phyloP scores from a whole-genome alignment of 164 flowering plant species.

The Vitis riparia region DNA sequence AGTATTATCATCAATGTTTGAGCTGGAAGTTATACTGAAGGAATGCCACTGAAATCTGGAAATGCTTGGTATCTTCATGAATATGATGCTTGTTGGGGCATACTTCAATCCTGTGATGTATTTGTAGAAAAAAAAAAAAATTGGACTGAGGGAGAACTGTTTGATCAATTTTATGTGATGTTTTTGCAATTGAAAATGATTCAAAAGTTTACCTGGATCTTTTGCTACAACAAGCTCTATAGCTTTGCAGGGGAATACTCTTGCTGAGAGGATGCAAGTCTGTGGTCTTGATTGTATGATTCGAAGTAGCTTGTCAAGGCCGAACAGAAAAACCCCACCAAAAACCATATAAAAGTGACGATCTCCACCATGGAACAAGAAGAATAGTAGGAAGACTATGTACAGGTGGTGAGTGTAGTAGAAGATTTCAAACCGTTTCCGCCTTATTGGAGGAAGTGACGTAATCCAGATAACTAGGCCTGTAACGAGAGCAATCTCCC shows the following conservation, averaged over 20 bases:
- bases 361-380: slow-evolving; percentile 86
- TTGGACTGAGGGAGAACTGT: not conserved
- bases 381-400: slow-evolving; percentile 57
- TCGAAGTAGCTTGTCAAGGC: slow-evolving; percentile 76
- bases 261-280: slow-evolving; percentile 63
- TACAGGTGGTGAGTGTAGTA: slow-evolving; percentile 85
- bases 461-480: slow-evolving; percentile 80
- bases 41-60: slow-evolving; percentile 83
- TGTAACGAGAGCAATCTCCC: slow-evolving; percentile 57
- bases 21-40: slow-evolving; percentile 77
- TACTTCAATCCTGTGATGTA: slow-evolving; percentile 57
- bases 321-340: slow-evolving; percentile 74
- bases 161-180: not conserved
- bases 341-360: slow-evolving; percentile 78
- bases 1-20: slow-evolving; percentile 44
- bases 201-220: slow-evolving; percentile 52
- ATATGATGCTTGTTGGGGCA: slow-evolving; percentile 67
- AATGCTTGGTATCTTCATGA: slow-evolving; percentile 66
- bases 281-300: slow-evolving; percentile 62
- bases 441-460: slow-evolving; percentile 74
- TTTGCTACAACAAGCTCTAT: slow-evolving; percentile 71
- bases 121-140: not conserved
- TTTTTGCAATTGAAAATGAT: not conserved
- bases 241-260: slow-evolving; percentile 61
- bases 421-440: slow-evolving; percentile 69